Evolutionary conservation across 2,329 filamentous ascomycete genomes (phyloP).

Genomic region (Pyrenophora graminea): DNA sequence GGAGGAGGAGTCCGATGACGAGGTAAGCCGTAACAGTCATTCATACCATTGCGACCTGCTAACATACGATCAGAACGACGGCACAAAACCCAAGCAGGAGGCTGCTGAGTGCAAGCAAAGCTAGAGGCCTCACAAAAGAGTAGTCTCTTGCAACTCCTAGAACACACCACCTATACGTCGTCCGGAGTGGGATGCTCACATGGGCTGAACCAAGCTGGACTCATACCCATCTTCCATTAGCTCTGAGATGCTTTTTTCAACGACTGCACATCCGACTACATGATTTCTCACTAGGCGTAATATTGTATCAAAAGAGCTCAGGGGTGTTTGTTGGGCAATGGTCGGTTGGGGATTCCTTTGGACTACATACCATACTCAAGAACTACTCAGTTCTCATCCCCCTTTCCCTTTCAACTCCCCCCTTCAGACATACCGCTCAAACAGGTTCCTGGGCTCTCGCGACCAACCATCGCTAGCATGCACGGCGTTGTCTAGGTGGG

Average conservation of each 20-base stretch:
- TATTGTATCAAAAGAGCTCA: slow-evolving; percentile 33
- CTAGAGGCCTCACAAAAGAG: slow-evolving; percentile 27
- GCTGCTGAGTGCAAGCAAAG: slow-evolving; percentile 53
- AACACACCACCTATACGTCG: slow-evolving; percentile 17
- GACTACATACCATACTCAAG: slow-evolving; percentile 27
- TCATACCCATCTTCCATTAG: slow-evolving; percentile 6
- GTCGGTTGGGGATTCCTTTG: slow-evolving; percentile 21
- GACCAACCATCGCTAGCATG: slow-evolving; percentile 21
- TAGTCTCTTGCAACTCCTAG: slow-evolving; percentile 6
- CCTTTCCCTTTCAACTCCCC: slow-evolving; percentile 10
- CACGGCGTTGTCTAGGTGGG: slow-evolving; percentile 24
- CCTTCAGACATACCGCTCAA: slow-evolving; percentile 6
- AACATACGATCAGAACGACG: slow-evolving; percentile 41
- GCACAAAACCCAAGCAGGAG: slow-evolving; percentile 52
- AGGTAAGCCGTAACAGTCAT: slow-evolving; percentile 31
- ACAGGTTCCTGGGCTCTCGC: slow-evolving; percentile 9
- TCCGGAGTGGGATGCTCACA: slow-evolving; percentile 10
- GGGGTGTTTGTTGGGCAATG: slow-evolving; percentile 19
- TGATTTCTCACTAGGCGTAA: slow-evolving; percentile 33
- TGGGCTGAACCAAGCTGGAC: slow-evolving; percentile 7
- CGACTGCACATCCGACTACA: slow-evolving; percentile 13
- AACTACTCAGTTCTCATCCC: slow-evolving; percentile 28
- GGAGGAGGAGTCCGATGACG: slow-evolving; percentile 59
- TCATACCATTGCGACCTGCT: slow-evolving; percentile 6
- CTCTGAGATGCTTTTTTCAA: slow-evolving; percentile 16